Evolutionary conservation across 192 early-diverging fungal genomes (phyloP).

Genomic region (Funneliformis mosseae): DNA sequence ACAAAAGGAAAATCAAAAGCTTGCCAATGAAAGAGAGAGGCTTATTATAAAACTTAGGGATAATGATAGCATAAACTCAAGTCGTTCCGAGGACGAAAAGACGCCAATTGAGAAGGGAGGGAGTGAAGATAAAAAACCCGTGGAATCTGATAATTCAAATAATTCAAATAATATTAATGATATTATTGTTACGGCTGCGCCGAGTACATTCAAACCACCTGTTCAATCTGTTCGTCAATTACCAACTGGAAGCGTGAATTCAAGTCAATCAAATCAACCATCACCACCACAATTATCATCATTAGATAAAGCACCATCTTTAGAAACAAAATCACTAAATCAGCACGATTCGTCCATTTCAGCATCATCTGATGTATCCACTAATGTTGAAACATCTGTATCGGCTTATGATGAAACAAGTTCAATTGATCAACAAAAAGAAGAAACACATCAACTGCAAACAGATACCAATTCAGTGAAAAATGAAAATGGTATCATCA

Average conservation of each 20-base stretch:
- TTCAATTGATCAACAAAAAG: not conserved
- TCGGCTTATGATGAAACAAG: not conserved
- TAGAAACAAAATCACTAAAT: not conserved
- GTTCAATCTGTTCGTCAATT: not conserved
- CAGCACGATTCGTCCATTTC: not conserved
- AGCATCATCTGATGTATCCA: not conserved
- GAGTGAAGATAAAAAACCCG: not conserved
- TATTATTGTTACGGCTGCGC: not conserved
- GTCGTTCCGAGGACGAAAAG: not conserved
- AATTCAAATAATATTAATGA: conserved; percentile 6
- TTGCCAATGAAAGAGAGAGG: conserved; percentile 38
- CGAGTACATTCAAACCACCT: not conserved
- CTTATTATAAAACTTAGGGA: conserved; percentile 6
- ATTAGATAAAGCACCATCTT: not conserved
- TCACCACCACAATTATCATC: not conserved
- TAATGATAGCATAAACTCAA: not conserved
- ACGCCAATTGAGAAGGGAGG: not conserved
- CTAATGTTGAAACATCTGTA: not conserved
- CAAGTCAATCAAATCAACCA: not conserved
- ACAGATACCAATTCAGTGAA: not conserved
- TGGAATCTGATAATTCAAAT: not conserved
- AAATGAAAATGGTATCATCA: not conserved
- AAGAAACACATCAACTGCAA: not conserved
- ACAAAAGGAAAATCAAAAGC: conserved; percentile 62
- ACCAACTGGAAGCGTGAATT: not conserved